A percentile compares a stretch with the other conserved stretches of the same genome.
Evolutionary conservation across 176 grass and related monocot genomes (phyloP).

Genomic region (Eragrostis nindensis): DNA sequence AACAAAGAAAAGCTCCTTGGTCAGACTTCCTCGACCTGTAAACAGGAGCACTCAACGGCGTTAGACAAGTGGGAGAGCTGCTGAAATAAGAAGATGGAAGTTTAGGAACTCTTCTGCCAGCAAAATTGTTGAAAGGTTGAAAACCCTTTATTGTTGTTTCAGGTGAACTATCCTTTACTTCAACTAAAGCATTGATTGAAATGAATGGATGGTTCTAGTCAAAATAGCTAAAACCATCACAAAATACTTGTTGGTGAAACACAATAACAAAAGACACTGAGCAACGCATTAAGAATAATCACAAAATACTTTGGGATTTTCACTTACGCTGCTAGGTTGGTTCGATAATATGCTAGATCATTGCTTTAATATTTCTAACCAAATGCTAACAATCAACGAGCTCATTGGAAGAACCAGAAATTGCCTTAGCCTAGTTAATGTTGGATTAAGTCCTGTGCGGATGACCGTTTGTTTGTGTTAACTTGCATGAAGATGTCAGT

Average conservation of each 20-base stretch:
- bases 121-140: background rate
- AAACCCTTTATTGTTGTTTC: background rate
- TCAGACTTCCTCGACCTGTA: slow-evolving; percentile 59
- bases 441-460: too few relatives aligned
- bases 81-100: slow-evolving; percentile 10
- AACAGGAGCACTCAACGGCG: background rate
- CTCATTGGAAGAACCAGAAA: background rate
- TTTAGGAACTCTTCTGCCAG: background rate
- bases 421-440: slow-evolving; percentile 7
- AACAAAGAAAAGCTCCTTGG: background rate
- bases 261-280: background rate
- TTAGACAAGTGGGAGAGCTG: background rate
- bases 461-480: too few relatives aligned
- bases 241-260: background rate
- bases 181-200: background rate
- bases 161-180: background rate
- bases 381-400: background rate
- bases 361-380: background rate
- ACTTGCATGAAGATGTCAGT: too few relatives aligned
- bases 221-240: background rate
- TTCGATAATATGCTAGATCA: background rate
- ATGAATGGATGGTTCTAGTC: background rate
- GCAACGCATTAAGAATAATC: background rate
- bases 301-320: background rate
- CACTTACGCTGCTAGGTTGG: background rate